A percentile compares a stretch with the other conserved stretches of the same genome.
phyloP scores from a whole-genome alignment of 2,329 filamentous ascomycete species.

The Phyllosticta citrichinensis region DNA sequence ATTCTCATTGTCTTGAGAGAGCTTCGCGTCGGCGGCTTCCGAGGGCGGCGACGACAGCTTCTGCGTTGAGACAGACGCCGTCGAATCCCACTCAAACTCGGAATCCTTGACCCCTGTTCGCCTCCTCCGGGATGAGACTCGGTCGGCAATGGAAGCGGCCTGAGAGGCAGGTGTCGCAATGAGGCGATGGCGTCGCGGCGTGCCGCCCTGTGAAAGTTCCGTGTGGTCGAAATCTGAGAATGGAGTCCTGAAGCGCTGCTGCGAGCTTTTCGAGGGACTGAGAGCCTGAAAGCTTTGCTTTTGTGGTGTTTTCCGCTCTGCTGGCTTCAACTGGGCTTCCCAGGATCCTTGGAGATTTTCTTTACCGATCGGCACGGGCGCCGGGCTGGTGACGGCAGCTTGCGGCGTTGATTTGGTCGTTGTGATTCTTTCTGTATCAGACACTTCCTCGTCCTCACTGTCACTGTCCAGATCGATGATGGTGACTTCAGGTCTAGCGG shows the following conservation, averaged over 20 bases:
- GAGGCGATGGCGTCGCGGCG: not conserved
- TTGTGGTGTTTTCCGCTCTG: not conserved
- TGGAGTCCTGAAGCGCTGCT: not conserved
- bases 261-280: not conserved
- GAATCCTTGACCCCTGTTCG: constrained; percentile 4
- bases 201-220: not conserved
- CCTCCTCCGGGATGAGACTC: not conserved
- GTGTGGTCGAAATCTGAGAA: not conserved
- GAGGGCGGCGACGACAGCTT: constrained; percentile 1
- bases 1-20: not conserved
- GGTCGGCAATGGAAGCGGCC: not conserved
- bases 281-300: not conserved
- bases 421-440: not conserved
- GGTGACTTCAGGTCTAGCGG: not conserved
- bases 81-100: constrained; percentile 1
- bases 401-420: not conserved
- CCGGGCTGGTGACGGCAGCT: not conserved
- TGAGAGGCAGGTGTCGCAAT: not conserved
- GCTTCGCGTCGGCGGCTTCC: not conserved
- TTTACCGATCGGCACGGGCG: not conserved
- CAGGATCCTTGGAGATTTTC: not conserved
- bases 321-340: not conserved
- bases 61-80: constrained; percentile 1
- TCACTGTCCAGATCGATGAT: not conserved
- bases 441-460: not conserved